Conservation (phyloP, 768 basidiomycete genomes). For the Glaciozyma antarctica region DNA sequence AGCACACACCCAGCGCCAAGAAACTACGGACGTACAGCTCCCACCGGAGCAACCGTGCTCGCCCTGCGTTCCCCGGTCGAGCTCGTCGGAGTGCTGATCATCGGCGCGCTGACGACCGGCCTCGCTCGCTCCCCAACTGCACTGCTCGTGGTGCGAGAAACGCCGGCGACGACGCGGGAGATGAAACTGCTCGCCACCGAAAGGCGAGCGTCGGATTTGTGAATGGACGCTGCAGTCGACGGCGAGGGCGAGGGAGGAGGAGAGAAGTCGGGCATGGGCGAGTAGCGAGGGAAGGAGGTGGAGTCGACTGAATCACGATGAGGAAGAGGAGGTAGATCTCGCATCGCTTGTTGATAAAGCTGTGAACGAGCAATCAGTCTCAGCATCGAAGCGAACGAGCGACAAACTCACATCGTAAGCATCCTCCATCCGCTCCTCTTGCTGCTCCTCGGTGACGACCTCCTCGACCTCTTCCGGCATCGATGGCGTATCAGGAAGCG, state of each 20-base stretch:
- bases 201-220: neutral
- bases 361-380: neutral
- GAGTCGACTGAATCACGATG: neutral
- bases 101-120: slow-evolving; percentile 4
- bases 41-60: neutral
- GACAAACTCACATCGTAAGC: slow-evolving; percentile 21
- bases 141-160: neutral
- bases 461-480: slow-evolving; percentile 1
- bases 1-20: neutral
- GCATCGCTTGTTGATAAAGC: slow-evolving; percentile 29
- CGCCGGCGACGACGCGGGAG: neutral
- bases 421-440: slow-evolving; percentile 30
- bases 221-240: neutral
- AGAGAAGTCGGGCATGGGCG: neutral
- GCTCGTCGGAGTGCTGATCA: slow-evolving; percentile 18
- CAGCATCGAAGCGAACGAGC: neutral
- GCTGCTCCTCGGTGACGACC: neutral
- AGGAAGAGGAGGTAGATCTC: neutral
- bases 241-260: slow-evolving; percentile 1
- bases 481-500: slow-evolving; percentile 23
- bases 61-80: neutral
- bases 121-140: neutral
- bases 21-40: slow-evolving; percentile 5
- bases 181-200: slow-evolving; percentile 2
- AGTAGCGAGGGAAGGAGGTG: neutral